These are phyloP conservation scores for Guyanaporus albipodus DNA, from an alignment of 768 basidiomycete species.

Conservation along the genomic window DNA sequence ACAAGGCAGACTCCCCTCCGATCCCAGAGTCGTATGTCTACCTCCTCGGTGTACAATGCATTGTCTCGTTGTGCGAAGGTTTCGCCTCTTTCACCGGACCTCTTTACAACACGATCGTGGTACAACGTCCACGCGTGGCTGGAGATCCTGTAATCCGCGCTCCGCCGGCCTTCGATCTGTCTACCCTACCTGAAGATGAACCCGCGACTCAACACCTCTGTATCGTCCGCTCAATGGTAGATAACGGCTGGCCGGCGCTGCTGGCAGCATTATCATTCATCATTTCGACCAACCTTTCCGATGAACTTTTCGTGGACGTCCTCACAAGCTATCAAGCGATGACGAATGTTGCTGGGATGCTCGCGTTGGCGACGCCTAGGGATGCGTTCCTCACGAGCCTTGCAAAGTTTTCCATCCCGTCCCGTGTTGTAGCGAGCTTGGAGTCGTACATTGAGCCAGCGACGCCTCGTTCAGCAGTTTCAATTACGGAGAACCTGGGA, in stretches of 20 bases:
- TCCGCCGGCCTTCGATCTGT: conserved; percentile 67
- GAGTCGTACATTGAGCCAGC: conserved; percentile 54
- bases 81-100: conserved; percentile 71
- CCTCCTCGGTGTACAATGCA: conserved; percentile 84
- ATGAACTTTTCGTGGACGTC: conserved; percentile 86
- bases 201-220: conserved; percentile 53
- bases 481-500: conserved; percentile 66
- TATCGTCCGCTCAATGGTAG: conserved; percentile 73
- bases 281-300: conserved; percentile 86
- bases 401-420: conserved; percentile 90
- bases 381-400: conserved; percentile 91
- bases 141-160: conserved; percentile 66
- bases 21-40: conserved; percentile 95
- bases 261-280: conserved; percentile 88
- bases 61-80: conserved; percentile 83
- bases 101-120: conserved; percentile 66
- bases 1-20: conserved; percentile 91
- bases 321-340: conserved; percentile 79
- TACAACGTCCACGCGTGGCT: conserved; percentile 59
- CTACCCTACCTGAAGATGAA: conserved; percentile 50
- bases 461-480: conserved; percentile 56
- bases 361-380: conserved; percentile 81
- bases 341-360: conserved; percentile 84
- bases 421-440: conserved; percentile 80
- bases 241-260: conserved; percentile 87